Percentiles rank a stretch among this genome's conserved stretches.
These are phyloP conservation scores for Echria macrotheca DNA, from an alignment of 495 filamentous ascomycete genomes.

Conservation along the genomic window DNA sequence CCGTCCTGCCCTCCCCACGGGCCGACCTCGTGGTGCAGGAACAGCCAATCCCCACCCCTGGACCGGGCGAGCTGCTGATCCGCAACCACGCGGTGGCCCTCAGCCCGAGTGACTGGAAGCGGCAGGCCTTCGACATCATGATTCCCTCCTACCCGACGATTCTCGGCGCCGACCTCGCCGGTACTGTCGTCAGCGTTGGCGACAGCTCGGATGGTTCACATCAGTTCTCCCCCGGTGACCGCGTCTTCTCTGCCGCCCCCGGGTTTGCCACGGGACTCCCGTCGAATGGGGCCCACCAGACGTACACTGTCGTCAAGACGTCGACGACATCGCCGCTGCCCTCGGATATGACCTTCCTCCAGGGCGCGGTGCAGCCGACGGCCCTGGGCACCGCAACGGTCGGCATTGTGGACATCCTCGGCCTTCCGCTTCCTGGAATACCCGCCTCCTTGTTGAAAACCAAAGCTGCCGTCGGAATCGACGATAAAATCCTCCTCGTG, in stretches of 20 bases:
- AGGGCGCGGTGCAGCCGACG: constrained; percentile 45
- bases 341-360: constrained; percentile 32
- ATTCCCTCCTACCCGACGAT: constrained; percentile 41
- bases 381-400: constrained; percentile 45
- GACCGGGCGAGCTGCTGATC: constrained; percentile 29
- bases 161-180: constrained; percentile 49
- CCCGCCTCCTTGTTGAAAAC: no score
- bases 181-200: constrained; percentile 44
- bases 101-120: constrained; percentile 42
- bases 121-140: constrained; percentile 28
- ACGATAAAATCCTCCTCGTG: no score
- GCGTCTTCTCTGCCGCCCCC: constrained; percentile 34
- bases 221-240: constrained; percentile 40
- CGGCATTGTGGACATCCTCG: constrained; percentile 36
- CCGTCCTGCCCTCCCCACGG: no score
- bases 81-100: constrained; percentile 33
- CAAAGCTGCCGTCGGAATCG: no score
- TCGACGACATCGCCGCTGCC: constrained; percentile 35
- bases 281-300: constrained; percentile 28
- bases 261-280: constrained; percentile 13
- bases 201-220: no score
- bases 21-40: no score
- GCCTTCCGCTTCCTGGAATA: constrained; percentile 18
- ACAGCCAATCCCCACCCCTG: constrained; percentile 14
- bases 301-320: constrained; percentile 30